Evolutionary conservation across 345 rosid genomes (phyloP), one percentile per base, ranked within the genome.

Genomic region (Lagerstroemia speciosa): DNA sequence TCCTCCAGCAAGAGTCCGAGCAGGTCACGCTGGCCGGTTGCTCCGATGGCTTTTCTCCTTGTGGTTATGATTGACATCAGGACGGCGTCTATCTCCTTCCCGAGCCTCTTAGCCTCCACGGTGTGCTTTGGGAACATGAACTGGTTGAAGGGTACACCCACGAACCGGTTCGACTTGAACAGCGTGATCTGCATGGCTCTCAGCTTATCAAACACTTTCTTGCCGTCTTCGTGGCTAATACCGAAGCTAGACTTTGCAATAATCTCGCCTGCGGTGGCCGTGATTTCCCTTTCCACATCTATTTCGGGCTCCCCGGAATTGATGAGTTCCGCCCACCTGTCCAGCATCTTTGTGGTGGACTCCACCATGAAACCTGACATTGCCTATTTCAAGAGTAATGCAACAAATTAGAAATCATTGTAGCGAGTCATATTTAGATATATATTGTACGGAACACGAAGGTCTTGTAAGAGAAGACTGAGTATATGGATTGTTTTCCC

Each of bases 161-260:
- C 94, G 29, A 81, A 89, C 17, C 97, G 91, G 69, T 84, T 89
- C 15, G 91, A 76, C 62, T 88, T 80, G 78, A 94, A 94, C 15
- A 94, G 86, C 33, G 87, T 72, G 61, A 80, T 63, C 37, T 94
- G 99, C 84, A 91, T 77, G 46, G 83, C 87, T 73, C 97, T 81
- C 66, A 94, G 67, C 76, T 88, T 89, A 41, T 86, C 83, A 0
- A 83, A 74, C 40, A 89, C 90, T 73, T 79, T 60, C 30, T 77
- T 81, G 7, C 95, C 97, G 12, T 63, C 80, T 72, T 78, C 79
- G 60, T 82, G 82, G 45, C 71, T 75, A 32, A 91, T 71, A 16
- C 99, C 99, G n/a, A 94, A 94, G 78, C 96, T 88, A 16, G 97
- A 82, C 74, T 79, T 89, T 31, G 95, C 95, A 0, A 94, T 89